Evolutionary conservation across 345 rosid genomes (phyloP), one percentile per base, ranked within the genome.

Genomic region (Xanthoceras sorbifolium): DNA sequence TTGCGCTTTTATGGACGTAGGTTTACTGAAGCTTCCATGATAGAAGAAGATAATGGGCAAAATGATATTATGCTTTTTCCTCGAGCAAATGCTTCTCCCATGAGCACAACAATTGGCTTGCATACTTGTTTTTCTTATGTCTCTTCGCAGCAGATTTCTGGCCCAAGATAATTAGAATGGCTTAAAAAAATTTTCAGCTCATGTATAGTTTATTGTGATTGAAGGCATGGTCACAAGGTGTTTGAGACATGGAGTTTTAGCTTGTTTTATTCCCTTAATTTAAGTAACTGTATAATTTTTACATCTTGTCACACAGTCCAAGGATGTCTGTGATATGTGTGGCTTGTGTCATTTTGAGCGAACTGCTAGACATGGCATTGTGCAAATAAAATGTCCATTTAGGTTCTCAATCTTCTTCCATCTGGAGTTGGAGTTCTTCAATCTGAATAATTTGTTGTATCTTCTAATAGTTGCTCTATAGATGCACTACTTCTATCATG

Each of bases 61-160:
- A 83, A 84, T 55, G 80, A 78, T 34, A 54, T 59, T 42, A 61
- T 82, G 77, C 64, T 40, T 15, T 77, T 74, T 80, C 83, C 81
- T 65, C 80, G 66, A 75, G 88, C 59, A 28, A 82, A 83, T 18
- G 81, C 77, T 64, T 80, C 83, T 76, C 76, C 76, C 59, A 76
- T 86, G 48, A 82, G 82, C 77, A 81, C 76, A 31, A 78, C 75
- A 71, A 77, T 67, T n/a, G 86, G 80, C 38, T 89, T 84, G 15
- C 72, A 68, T 63, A 76, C 68, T 68, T 74, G 77, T n/a, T 70
- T 77, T 23, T 92, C 97, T 73, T 90, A 89, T 67, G 64, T 91
- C 36, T 88, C 97, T 40, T 92, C 98, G 5, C 97, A 92, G 74
- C 91, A 90, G 82, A 78, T 94, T 55, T 94, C 97, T 3, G 98